phyloP scores from a whole-genome alignment of 768 basidiomycete species.

The Leccinum variicolor region DNA sequence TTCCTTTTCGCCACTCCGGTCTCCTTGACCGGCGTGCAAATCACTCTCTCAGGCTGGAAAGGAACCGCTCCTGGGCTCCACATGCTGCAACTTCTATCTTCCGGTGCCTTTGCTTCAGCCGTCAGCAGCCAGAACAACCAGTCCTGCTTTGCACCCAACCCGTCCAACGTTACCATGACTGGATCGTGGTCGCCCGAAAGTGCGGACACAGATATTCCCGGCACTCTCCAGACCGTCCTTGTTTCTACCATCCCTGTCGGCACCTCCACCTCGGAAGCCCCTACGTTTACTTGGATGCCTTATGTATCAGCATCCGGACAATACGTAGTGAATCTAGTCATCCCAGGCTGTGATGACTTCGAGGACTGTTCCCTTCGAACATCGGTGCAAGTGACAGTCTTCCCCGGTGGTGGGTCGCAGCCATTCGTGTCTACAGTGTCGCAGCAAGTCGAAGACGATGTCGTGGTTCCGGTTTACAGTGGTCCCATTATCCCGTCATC shows the following conservation, averaged over 20 bases:
- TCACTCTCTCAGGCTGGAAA: slow-evolving; percentile 73
- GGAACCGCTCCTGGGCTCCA: slow-evolving; percentile 82
- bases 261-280: slow-evolving; percentile 56
- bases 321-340: slow-evolving; percentile 79
- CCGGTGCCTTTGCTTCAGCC: slow-evolving; percentile 87
- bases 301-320: slow-evolving; percentile 87
- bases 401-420: slow-evolving; percentile 64
- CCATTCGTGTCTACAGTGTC: slow-evolving; percentile 70
- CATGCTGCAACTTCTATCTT: slow-evolving; percentile 87
- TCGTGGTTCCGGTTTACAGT: slow-evolving; percentile 62
- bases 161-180: slow-evolving; percentile 65
- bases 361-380: slow-evolving; percentile 81
- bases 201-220: slow-evolving; percentile 72
- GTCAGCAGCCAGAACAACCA: slow-evolving; percentile 52
- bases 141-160: slow-evolving; percentile 75
- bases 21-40: slow-evolving; percentile 84
- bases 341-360: slow-evolving; percentile 83
- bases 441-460: slow-evolving; percentile 67
- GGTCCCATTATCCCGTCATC: slow-evolving; percentile 81
- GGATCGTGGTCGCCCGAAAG: slow-evolving; percentile 68
- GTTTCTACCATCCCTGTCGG: slow-evolving; percentile 64
- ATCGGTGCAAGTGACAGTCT: slow-evolving; percentile 76
- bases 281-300: slow-evolving; percentile 86
- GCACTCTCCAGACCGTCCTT: slow-evolving; percentile 74
- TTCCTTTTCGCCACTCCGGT: slow-evolving; percentile 71